Conservation (phyloP, 371 early-diverging fungal genomes). For the Circinella minor region DNA sequence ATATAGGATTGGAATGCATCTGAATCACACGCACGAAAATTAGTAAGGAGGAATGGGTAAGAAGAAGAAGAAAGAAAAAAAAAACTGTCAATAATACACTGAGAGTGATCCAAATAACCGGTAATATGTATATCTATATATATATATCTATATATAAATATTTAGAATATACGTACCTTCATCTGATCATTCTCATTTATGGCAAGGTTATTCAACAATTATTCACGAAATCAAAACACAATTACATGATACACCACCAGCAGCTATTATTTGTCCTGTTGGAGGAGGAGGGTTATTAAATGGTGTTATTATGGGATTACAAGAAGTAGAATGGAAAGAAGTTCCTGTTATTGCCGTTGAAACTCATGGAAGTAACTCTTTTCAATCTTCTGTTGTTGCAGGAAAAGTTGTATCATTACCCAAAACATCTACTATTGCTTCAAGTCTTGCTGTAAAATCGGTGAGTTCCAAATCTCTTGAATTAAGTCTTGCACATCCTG, state of each 20-base stretch:
- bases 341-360: conserved; percentile 77
- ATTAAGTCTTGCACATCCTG: conserved; percentile 61
- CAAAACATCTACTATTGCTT: conserved; percentile 61
- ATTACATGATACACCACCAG: conserved; percentile 59
- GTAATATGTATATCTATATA: background rate
- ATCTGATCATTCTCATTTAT: conserved; percentile 63
- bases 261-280: conserved; percentile 69
- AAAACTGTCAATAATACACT: too few species aligned
- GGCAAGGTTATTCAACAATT: conserved; percentile 69
- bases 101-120: too few species aligned
- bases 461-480: conserved; percentile 61
- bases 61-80: too few species aligned
- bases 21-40: conserved; percentile 54
- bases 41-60: conserved; percentile 59
- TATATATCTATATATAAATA: background rate
- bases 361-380: conserved; percentile 75
- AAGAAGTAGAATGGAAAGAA: conserved; percentile 62
- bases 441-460: conserved; percentile 56
- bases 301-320: conserved; percentile 69
- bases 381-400: conserved; percentile 67
- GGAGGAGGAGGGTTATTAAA: conserved; percentile 77
- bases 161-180: conserved; percentile 67
- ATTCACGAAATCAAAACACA: conserved; percentile 69
- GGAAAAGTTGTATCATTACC: conserved; percentile 59
- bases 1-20: conserved; percentile 59